A percentile compares a stretch with the other conserved stretches of the same genome.
phyloP scores from a whole-genome alignment of 73 alveolate genomes.

The Paraurostyla sp. region DNA sequence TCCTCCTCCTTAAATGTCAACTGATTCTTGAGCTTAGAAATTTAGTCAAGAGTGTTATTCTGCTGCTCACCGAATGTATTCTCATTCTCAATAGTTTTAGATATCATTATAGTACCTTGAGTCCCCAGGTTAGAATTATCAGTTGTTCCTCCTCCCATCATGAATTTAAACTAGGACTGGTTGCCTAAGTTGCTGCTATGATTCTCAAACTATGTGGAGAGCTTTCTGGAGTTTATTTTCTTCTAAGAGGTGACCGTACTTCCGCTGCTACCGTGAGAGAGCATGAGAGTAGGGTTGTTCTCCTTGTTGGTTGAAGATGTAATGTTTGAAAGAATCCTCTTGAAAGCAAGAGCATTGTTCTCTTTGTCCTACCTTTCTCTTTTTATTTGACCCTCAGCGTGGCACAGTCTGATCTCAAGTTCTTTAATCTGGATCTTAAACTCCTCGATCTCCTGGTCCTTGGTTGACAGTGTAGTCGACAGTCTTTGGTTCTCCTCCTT shows the following conservation, averaged over 20 bases:
- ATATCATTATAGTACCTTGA: neutral
- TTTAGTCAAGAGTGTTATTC: conserved; percentile 25
- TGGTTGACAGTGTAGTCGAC: neutral
- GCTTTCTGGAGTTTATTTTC: neutral
- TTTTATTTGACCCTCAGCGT: conserved; percentile 8
- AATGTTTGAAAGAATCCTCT: neutral
- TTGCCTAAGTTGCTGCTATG: neutral
- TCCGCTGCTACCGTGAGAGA: neutral
- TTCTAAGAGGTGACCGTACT: neutral
- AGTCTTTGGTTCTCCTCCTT: neutral
- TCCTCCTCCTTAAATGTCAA: conserved; percentile 46
- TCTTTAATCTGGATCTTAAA: conserved; percentile 10
- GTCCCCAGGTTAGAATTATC: neutral
- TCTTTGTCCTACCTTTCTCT: conserved; percentile 48
- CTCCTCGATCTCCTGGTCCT: conserved; percentile 25
- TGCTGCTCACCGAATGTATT: neutral
- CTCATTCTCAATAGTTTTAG: conserved; percentile 9
- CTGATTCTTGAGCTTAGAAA: conserved; percentile 10
- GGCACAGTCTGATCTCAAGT: neutral
- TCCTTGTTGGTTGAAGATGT: neutral
- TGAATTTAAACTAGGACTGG: conserved; percentile 5
- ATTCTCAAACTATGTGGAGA: neutral
- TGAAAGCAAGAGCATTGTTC: conserved; percentile 22
- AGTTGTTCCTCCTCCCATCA: no score
- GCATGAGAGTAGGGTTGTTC: neutral